Conservation (phyloP, 768 basidiomycete genomes). For the Lactarius evosmus region DNA sequence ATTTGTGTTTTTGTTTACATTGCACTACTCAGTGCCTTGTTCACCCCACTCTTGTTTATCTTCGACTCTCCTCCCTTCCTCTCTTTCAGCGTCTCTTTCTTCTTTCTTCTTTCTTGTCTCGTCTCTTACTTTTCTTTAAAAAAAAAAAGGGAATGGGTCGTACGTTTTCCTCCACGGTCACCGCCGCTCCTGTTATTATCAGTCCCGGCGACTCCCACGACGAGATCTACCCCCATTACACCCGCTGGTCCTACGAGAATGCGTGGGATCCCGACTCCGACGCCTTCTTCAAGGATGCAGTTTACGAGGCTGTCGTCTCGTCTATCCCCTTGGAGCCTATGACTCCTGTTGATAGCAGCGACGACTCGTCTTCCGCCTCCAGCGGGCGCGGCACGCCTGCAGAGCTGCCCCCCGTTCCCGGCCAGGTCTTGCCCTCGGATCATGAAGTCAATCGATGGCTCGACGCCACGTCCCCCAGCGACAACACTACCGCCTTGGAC, state of each 20-base stretch:
- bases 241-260: constrained; percentile 28
- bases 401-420: constrained; percentile 16
- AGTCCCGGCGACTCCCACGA: constrained; percentile 21
- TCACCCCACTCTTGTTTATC: constrained; percentile 21
- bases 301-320: constrained; percentile 26
- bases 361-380: constrained; percentile 23
- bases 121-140: neutral
- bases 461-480: neutral
- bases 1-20: constrained; percentile 1
- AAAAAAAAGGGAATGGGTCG: constrained; percentile 28
- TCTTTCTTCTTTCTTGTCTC: constrained; percentile 10
- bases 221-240: constrained; percentile 17
- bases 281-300: constrained; percentile 29
- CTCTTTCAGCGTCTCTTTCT: neutral
- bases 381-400: constrained; percentile 26
- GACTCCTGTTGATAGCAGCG: constrained; percentile 19
- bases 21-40: constrained; percentile 3
- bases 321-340: constrained; percentile 22
- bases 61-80: constrained; percentile 10
- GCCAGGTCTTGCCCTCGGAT: constrained; percentile 5
- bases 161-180: constrained; percentile 18
- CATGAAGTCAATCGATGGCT: constrained; percentile 21
- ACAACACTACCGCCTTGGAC: neutral
- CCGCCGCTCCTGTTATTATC: constrained; percentile 17
- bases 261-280: constrained; percentile 30